Percentiles rank a stretch among this genome's conserved stretches.
These are phyloP conservation scores for Blastomyces parvus DNA, from an alignment of 2,329 filamentous ascomycete genomes.

Conservation along the genomic window DNA sequence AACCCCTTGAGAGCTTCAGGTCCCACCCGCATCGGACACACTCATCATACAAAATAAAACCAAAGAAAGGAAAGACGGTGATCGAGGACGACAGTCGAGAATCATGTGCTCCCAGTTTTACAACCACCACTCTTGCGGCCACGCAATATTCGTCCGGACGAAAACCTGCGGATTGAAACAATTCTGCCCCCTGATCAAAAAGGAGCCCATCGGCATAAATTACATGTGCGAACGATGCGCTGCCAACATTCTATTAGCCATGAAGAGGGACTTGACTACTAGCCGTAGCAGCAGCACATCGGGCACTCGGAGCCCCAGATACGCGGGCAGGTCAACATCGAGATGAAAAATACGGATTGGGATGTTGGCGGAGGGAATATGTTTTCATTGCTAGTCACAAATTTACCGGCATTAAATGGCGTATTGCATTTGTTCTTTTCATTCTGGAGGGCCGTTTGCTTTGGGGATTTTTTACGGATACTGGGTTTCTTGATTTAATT, in stretches of 20 bases:
- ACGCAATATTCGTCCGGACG: slow-evolving; percentile 13
- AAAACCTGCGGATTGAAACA: slow-evolving; percentile 16
- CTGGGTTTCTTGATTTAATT: background rate
- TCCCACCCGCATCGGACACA: background rate
- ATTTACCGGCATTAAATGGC: background rate
- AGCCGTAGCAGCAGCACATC: background rate
- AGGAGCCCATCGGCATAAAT: background rate
- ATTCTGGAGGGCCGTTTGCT: background rate
- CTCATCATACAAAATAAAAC: background rate
- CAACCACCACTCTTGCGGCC: slow-evolving; percentile 14
- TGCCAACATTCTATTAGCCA: slow-evolving; percentile 12
- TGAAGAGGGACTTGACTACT: slow-evolving; percentile 6
- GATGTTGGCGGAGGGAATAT: background rate
- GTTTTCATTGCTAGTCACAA: background rate
- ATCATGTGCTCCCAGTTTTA: slow-evolving; percentile 16
- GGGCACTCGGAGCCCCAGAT: background rate
- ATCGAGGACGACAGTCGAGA: background rate
- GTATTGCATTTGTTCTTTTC: background rate
- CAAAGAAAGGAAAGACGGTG: background rate
- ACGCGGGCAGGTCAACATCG: background rate
- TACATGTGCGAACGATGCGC: slow-evolving; percentile 16
- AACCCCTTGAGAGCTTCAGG: background rate
- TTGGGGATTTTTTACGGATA: background rate
- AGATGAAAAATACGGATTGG: background rate
- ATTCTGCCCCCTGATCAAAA: slow-evolving; percentile 13